Conservation (phyloP, 192 early-diverging fungal species). For the Radiomyces spectabilis region DNA sequence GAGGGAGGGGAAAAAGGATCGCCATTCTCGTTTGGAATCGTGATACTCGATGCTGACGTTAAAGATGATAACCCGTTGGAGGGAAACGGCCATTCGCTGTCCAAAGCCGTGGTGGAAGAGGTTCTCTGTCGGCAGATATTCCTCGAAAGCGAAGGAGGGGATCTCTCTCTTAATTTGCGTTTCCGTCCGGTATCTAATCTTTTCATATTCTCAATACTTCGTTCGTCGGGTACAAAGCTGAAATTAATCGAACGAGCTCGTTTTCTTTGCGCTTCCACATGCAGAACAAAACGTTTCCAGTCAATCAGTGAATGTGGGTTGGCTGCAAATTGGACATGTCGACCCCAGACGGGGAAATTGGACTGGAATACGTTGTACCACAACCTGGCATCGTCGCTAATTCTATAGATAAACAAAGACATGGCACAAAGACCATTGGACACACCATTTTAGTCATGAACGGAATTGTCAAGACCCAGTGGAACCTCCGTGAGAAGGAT, state of each 20-base stretch:
- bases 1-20: background rate
- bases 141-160: background rate
- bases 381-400: constrained; percentile 13
- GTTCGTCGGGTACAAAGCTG: background rate
- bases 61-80: too few species aligned
- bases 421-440: background rate
- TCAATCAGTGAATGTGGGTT: constrained; percentile 2
- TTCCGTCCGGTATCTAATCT: background rate
- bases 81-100: too few species aligned
- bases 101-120: too few species aligned
- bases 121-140: too few species aligned
- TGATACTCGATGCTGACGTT: background rate
- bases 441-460: background rate
- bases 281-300: constrained; percentile 24
- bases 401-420: background rate
- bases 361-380: constrained; percentile 21
- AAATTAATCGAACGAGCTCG: constrained; percentile 2
- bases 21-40: background rate
- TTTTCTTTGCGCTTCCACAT: constrained; percentile 8
- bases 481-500: too few species aligned
- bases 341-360: constrained; percentile 9
- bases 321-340: constrained; percentile 7
- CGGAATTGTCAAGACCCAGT: too few species aligned
- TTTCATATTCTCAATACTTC: background rate
- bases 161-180: background rate